phyloP scores from a whole-genome alignment of 176 grass and related monocot species.

The Avena atlantica region DNA sequence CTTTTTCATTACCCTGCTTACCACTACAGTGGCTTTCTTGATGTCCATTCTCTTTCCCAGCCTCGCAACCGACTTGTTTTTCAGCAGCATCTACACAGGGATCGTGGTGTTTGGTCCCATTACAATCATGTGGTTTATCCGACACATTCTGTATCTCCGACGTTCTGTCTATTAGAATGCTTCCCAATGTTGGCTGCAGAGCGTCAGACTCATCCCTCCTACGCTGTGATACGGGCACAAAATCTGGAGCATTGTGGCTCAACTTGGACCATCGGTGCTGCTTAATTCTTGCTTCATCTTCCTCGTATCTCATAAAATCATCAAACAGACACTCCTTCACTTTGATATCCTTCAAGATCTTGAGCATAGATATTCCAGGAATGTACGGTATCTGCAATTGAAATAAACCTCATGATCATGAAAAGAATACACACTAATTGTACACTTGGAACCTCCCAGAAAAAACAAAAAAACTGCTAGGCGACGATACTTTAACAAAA shows the following conservation, averaged over 20 bases:
- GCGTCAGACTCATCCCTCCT: background rate
- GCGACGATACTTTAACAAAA: background rate
- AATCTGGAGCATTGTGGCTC: slow-evolving; percentile 73
- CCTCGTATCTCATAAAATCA: slow-evolving; percentile 81
- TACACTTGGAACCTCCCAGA: background rate
- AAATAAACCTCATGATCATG: slow-evolving; percentile 16
- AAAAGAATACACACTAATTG: background rate
- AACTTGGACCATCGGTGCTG: slow-evolving; percentile 55
- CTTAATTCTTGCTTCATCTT: slow-evolving; percentile 56
- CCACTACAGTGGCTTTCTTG: slow-evolving; percentile 9
- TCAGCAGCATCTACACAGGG: slow-evolving; percentile 18
- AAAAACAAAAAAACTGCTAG: background rate
- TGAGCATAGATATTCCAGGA: slow-evolving; percentile 62
- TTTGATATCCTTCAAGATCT: slow-evolving; percentile 69
- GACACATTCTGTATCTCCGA: slow-evolving; percentile 42
- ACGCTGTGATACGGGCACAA: slow-evolving; percentile 57
- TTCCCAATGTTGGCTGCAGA: slow-evolving; percentile 37
- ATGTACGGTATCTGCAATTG: slow-evolving; percentile 63
- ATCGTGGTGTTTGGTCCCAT: slow-evolving; percentile 33
- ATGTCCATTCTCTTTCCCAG: slow-evolving; percentile 45
- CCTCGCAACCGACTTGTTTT: slow-evolving; percentile 24
- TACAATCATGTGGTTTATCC: slow-evolving; percentile 27
- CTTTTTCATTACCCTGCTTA: slow-evolving; percentile 38
- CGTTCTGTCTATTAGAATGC: slow-evolving; percentile 34
- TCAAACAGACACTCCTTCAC: slow-evolving; percentile 66